Evolutionary conservation across 2,329 filamentous ascomycete species (phyloP), one percentile per base, ranked within the genome.

Genomic region (Phialophora macrospora): DNA sequence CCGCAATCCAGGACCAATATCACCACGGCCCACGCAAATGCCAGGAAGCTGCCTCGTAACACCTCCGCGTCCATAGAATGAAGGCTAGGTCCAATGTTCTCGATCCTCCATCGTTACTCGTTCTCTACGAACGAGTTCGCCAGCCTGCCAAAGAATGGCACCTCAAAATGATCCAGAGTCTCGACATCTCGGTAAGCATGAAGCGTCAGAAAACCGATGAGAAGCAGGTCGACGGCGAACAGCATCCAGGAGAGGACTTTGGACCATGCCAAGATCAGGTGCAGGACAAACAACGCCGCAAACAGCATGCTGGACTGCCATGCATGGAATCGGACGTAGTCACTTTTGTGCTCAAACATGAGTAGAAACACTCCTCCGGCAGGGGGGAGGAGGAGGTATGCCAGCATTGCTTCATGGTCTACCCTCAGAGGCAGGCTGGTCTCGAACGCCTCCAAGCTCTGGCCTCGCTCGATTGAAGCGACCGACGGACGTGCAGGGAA

Each of bases 321-420:
- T 7, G 95, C 95, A 78, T 99, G 95, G 73, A 98, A 98, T 69
- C 95, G 86, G 64, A 99, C 95, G 78, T 97, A 99, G 80, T 99
- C 95, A 75, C 93, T 97, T 82, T 97, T 95, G 75, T 93, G 88
- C 83, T 99, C 95, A 69, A 94, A 77, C 52, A 98, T 85, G 71
- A 99, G 79, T 72, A 99, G 79, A 71, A 97, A 77, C 28, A 97
- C 91, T 2, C 90, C 91, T 2, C 94, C 95, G 0, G 93, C 84
- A 0, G 95, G 95, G 68, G 95, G 95, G 14, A 96, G 80, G 57
- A 90, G 82, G 68, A 97, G 76, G 77, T 99, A 99, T 60, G 95
- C 94, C 74, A 97, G 80, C 75, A 90, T 91, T 5, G 95, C 94
- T 82, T 98, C 94, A 75, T 94, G 90, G 75, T 96, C 92, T 71